Base-by-base conservation (phyloP, 805 yeast genomes). In the Schwanniomyces sp. region DNA sequence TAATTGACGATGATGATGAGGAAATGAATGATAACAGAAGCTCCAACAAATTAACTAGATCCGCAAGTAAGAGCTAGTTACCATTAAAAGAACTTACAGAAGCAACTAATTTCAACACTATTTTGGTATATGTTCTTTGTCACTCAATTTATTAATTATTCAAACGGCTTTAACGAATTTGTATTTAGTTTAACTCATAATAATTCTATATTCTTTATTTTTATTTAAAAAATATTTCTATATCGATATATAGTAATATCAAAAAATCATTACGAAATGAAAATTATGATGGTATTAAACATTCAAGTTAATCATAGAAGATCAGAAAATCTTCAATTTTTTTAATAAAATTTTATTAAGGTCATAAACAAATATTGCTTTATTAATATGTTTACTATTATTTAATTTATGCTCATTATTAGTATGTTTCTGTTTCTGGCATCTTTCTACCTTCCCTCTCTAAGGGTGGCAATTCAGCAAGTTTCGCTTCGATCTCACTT, bases 31-130 rank as follows among this genome's bases (percentile, higher is more conserved):
- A 46, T 46, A 48, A 48, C 43, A 30, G 44, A n/a, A 55, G 44
- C 24, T 57, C 55, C 30, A 66, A 62, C 50, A 59, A 59, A 50
- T 65, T 73, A 43, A 69, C 74, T 11, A 55, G 78, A 46, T 67
- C 75, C 25, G 70, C 74, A 28, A 73, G 77, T 51, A 66, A 71
- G 53, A 65, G 76, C 47, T 66, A 52, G 52, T 44, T 25, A 34
- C 29, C 16, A 8, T 10, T 14, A 37, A 37, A 21, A 24, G 6
- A 12, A 8, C 3, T 37, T 18, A 9, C 12, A 37, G 24, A 37
- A 32, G 21, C 21, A 30, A 12, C 16, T 16, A 16, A n/a, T 34
- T 17, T 29, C 18, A 28, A 24, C 17, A 30, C 38, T 14, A 14
- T 34, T 21, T 45, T 34, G 21, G 12, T 17, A 2, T 17, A 36